These are phyloP conservation scores for Exophiala sideris DNA, from an alignment of 2,329 filamentous ascomycete genomes.

Conservation along the genomic window DNA sequence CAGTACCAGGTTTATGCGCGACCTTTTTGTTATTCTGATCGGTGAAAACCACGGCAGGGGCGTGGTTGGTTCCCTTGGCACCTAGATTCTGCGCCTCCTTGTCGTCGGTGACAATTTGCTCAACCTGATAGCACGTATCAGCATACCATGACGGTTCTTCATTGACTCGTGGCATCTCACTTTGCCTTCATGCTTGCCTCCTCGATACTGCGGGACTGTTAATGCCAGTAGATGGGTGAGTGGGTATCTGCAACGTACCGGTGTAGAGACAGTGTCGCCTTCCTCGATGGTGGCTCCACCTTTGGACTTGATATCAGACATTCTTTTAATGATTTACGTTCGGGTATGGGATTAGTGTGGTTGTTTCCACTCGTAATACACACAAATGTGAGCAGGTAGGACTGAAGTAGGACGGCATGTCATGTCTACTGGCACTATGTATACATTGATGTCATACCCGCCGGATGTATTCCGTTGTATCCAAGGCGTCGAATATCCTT, in stretches of 20 bases:
- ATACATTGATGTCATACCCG: too few relatives aligned
- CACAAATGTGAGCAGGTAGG: too few relatives aligned
- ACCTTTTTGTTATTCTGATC: slow-evolving; percentile 26
- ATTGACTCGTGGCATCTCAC: slow-evolving; percentile 1
- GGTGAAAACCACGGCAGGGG: slow-evolving; percentile 22
- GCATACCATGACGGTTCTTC: not conserved
- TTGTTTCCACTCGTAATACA: too few relatives aligned
- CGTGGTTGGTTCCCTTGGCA: slow-evolving; percentile 21
- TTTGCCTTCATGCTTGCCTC: slow-evolving; percentile 23
- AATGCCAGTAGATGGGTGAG: not conserved
- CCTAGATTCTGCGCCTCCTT: slow-evolving; percentile 8
- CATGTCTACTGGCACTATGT: too few relatives aligned
- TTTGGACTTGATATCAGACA: slow-evolving; percentile 24
- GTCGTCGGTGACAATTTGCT: slow-evolving; percentile 19
- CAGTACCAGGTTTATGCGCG: slow-evolving; percentile 21
- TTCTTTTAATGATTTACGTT: not conserved
- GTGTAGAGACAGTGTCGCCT: slow-evolving; percentile 21
- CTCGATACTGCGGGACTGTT: slow-evolving; percentile 11
- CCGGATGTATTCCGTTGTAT: too few relatives aligned
- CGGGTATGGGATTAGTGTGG: not conserved
- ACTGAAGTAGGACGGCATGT: too few relatives aligned
- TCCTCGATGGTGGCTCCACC: slow-evolving; percentile 18
- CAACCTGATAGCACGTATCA: slow-evolving; percentile 7
- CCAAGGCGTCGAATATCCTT: too few relatives aligned
- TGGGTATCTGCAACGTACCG: slow-evolving; percentile 5